These are phyloP conservation scores for Starmerella apis DNA, from an alignment of 805 yeast genomes.

Conservation along the genomic window DNA sequence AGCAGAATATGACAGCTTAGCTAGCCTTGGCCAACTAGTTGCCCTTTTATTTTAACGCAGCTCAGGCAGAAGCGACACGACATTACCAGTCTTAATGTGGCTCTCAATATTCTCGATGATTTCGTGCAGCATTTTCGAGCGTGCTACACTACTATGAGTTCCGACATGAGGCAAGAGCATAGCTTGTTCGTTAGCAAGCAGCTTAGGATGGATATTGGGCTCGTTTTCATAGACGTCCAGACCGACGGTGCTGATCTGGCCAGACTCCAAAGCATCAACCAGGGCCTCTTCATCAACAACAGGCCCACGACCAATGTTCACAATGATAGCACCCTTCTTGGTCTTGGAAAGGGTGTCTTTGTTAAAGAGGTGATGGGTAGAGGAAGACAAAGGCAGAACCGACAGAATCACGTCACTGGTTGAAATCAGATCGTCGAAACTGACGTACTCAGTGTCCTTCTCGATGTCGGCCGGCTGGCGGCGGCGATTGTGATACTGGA, in stretches of 20 bases:
- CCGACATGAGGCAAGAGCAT: slow-evolving; percentile 50
- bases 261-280: slow-evolving; percentile 38
- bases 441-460: slow-evolving; percentile 37
- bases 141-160: slow-evolving; percentile 35
- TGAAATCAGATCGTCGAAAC: slow-evolving; percentile 40
- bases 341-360: slow-evolving; percentile 38
- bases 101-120: slow-evolving; percentile 57
- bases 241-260: slow-evolving; percentile 45
- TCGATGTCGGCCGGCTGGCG: slow-evolving; percentile 41
- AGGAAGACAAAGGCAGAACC: slow-evolving; percentile 44
- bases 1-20: too few species aligned
- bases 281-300: slow-evolving; percentile 46
- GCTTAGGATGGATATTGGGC: slow-evolving; percentile 43
- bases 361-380: slow-evolving; percentile 43
- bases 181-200: slow-evolving; percentile 38
- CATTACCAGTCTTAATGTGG: slow-evolving; percentile 56
- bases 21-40: too few species aligned
- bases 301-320: slow-evolving; percentile 55
- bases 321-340: slow-evolving; percentile 45
- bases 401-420: slow-evolving; percentile 42
- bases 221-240: slow-evolving; percentile 53
- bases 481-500: slow-evolving; percentile 45
- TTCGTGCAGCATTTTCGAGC: slow-evolving; percentile 67
- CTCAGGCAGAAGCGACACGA: slow-evolving; percentile 74
- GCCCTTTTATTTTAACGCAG: slow-evolving; percentile 12